phyloP scores from a whole-genome alignment of 2,329 filamentous ascomycete genomes.

The Pestalotiopsis sp. region DNA sequence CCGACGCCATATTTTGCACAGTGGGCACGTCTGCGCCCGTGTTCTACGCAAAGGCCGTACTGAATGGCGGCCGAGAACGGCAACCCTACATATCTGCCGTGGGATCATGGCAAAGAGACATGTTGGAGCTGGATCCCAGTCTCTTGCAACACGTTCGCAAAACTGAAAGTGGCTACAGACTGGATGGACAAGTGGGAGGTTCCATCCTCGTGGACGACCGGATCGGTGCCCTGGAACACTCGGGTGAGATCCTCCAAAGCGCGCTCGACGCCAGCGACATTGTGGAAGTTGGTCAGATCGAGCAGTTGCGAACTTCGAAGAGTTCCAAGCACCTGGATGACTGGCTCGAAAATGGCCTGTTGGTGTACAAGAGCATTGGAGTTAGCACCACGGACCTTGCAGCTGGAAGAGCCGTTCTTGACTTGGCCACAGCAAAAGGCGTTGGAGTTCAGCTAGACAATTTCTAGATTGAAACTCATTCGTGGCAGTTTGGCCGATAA shows the following conservation, averaged over 20 bases:
- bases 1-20: constrained; percentile 67
- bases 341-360: constrained; percentile 24
- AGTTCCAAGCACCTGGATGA: neutral
- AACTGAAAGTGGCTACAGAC: constrained; percentile 61
- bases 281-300: constrained; percentile 59
- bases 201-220: constrained; percentile 56
- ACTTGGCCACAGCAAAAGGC: neutral
- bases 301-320: constrained; percentile 19
- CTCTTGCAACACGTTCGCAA: constrained; percentile 56
- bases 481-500: too few species aligned
- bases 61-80: constrained; percentile 29
- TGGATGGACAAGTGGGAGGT: constrained; percentile 47
- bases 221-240: constrained; percentile 62
- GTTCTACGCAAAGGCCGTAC: constrained; percentile 58
- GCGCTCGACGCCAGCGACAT: constrained; percentile 58
- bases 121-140: constrained; percentile 70
- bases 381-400: constrained; percentile 39
- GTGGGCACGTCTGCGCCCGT: constrained; percentile 60
- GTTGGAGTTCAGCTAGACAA: neutral
- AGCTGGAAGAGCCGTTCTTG: neutral
- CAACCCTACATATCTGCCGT: constrained; percentile 50
- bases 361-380: constrained; percentile 28
- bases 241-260: constrained; percentile 69
- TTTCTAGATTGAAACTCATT: neutral
- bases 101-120: constrained; percentile 60